These are phyloP conservation scores for Euphorbia tirucalli DNA, from an alignment of 345 rosid species.

Conservation along the genomic window DNA sequence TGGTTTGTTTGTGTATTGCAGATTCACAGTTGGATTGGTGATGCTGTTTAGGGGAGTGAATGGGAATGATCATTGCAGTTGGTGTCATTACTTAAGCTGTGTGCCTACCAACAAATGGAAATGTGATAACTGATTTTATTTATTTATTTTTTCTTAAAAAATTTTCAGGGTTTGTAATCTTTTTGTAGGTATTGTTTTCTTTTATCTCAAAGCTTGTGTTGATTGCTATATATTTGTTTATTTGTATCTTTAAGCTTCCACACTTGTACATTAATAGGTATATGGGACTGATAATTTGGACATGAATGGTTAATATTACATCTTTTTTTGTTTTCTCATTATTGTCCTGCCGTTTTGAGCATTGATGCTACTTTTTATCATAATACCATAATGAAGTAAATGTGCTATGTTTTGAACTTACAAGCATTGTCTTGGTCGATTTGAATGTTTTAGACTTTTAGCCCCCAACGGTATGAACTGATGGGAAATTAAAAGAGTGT, in stretches of 20 bases:
- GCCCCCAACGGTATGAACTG: too few species aligned
- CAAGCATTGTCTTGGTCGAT: too few species aligned
- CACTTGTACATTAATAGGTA: slow-evolving; percentile 21
- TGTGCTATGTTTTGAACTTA: too few species aligned
- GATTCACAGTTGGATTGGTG: slow-evolving; percentile 62
- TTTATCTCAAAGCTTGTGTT: too few species aligned
- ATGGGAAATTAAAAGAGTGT: too few species aligned
- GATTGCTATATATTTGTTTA: slow-evolving; percentile 17
- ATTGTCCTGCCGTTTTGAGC: too few species aligned
- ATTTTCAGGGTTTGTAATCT: neutral
- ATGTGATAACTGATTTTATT: slow-evolving; percentile 46
- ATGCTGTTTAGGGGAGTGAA: slow-evolving; percentile 84
- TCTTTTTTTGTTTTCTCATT: too few species aligned
- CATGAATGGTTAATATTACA: neutral
- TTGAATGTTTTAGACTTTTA: too few species aligned
- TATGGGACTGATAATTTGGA: too few species aligned
- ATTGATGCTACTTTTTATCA: too few species aligned
- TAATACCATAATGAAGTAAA: too few species aligned
- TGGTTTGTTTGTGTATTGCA: slow-evolving; percentile 25
- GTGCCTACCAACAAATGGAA: slow-evolving; percentile 86
- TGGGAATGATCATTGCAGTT: slow-evolving; percentile 83
- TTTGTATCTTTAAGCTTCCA: slow-evolving; percentile 18
- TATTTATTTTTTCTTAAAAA: neutral
- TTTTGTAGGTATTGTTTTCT: neutral
- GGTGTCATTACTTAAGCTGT: slow-evolving; percentile 96